Conservation (phyloP, 2,329 filamentous ascomycete genomes). For the Ascocoryne sarcoides region DNA sequence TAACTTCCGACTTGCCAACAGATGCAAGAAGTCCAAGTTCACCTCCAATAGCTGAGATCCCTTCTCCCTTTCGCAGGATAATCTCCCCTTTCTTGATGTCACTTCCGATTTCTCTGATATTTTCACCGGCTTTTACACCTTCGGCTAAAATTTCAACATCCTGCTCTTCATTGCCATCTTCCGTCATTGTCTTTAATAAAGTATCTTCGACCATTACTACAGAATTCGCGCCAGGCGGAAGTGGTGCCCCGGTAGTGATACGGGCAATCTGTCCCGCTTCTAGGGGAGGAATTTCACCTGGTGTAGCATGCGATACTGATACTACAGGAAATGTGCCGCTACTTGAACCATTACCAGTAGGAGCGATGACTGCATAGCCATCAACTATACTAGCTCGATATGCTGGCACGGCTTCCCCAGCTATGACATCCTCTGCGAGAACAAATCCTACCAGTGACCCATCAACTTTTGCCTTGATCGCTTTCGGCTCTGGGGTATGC, state of each 20-base stretch:
- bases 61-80: conserved; percentile 69
- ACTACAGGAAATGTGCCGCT: conserved; percentile 81
- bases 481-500: conserved; percentile 56
- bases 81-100: conserved; percentile 63
- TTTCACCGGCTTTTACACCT: conserved; percentile 68
- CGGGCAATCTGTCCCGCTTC: conserved; percentile 70
- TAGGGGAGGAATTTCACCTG: conserved; percentile 56
- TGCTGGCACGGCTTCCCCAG: conserved; percentile 77
- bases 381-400: conserved; percentile 96
- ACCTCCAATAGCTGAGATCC: conserved; percentile 79
- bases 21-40: conserved; percentile 87
- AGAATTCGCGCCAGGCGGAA: conserved; percentile 80
- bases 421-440: conserved; percentile 73
- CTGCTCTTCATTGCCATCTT: conserved; percentile 75
- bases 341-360: conserved; percentile 47
- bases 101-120: conserved; percentile 84
- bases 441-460: conserved; percentile 64
- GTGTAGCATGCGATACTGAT: conserved; percentile 76
- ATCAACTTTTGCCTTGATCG: conserved; percentile 52
- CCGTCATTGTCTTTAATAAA: conserved; percentile 61
- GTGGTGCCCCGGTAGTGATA: conserved; percentile 88
- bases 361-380: conserved; percentile 78
- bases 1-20: conserved; percentile 64
- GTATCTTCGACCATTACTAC: conserved; percentile 98
- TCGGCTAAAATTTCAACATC: conserved; percentile 80